Evolutionary conservation across 176 grass and related monocot species (phyloP).

Genomic region (Paspalum vaginatum): DNA sequence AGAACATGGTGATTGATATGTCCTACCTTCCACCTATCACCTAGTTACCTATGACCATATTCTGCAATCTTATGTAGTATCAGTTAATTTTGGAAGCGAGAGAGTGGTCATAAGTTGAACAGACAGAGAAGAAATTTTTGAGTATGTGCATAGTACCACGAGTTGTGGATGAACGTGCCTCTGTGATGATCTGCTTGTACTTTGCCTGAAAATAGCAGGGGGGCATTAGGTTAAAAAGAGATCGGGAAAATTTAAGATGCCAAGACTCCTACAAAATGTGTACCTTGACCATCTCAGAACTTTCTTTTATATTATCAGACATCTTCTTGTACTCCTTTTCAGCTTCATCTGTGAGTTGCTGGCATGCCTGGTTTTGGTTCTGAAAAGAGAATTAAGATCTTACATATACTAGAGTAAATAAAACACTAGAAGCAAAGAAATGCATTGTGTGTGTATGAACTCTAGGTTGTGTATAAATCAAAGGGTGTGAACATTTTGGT

Average conservation of each 20-base stretch:
- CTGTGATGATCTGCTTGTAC: conserved; percentile 55
- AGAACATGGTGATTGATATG: conserved; percentile 9
- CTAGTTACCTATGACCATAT: conserved; percentile 7
- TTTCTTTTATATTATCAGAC: conserved; percentile 44
- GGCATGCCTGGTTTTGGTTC: conserved; percentile 46
- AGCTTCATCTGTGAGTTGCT: conserved; percentile 51
- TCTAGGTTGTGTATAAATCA: not conserved
- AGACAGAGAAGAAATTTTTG: conserved; percentile 5
- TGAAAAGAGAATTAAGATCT: conserved; percentile 30
- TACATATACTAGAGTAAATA: conserved; percentile 18
- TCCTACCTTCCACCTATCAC: conserved; percentile 1
- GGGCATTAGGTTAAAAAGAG: not conserved
- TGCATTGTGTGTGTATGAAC: not conserved
- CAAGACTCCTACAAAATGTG: not conserved
- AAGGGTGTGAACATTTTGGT: not conserved
- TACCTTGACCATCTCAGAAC: conserved; percentile 59
- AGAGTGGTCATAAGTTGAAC: not conserved
- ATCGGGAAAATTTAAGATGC: not conserved
- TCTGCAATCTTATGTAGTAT: conserved; percentile 14
- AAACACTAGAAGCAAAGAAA: not conserved
- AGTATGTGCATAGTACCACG: conserved; percentile 46
- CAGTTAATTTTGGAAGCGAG: conserved; percentile 2
- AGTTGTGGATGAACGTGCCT: conserved; percentile 50
- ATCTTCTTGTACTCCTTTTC: conserved; percentile 59
- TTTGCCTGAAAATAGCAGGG: conserved; percentile 42